Conservation (phyloP, 2,329 filamentous ascomycete species). For the Trichoderma sp. region DNA sequence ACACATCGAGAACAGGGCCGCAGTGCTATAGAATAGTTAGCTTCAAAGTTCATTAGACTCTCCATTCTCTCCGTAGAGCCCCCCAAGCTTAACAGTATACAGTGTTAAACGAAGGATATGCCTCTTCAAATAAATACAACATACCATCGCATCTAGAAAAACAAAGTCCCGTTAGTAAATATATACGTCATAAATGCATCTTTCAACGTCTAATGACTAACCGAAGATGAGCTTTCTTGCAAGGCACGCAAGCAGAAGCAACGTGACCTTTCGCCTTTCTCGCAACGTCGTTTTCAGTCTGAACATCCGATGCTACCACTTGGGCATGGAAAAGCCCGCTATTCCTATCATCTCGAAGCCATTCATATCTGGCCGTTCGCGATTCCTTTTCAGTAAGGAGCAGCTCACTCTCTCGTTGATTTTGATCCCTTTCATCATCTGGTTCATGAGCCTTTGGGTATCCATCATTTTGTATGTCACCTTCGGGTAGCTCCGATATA, state of each 20-base stretch:
- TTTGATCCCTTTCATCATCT: no score
- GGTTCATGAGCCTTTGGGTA: no score
- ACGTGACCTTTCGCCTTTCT: conserved; percentile 77
- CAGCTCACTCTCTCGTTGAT: no score
- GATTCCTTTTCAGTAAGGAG: no score
- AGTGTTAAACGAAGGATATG: background rate
- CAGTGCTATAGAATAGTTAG: conserved; percentile 54
- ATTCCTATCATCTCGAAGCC: no score
- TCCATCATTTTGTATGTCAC: no score
- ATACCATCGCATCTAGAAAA: conserved; percentile 60
- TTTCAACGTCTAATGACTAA: conserved; percentile 33
- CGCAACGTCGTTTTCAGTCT: no score
- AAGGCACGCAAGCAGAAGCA: conserved; percentile 79
- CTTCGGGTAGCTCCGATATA: no score
- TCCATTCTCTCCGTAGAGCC: background rate
- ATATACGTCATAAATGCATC: background rate
- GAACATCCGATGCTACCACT: no score
- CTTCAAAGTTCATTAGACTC: background rate
- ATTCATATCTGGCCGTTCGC: no score
- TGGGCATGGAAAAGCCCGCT: no score
- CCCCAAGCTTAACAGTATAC: background rate
- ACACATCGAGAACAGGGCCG: conserved; percentile 75
- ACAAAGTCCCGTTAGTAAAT: background rate
- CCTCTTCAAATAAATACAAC: conserved; percentile 33
- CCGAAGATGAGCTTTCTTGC: conserved; percentile 78